Evolutionary conservation across 345 rosid genomes (phyloP), one percentile per base, ranked within the genome.

Genomic region (Eucalyptus pumila): DNA sequence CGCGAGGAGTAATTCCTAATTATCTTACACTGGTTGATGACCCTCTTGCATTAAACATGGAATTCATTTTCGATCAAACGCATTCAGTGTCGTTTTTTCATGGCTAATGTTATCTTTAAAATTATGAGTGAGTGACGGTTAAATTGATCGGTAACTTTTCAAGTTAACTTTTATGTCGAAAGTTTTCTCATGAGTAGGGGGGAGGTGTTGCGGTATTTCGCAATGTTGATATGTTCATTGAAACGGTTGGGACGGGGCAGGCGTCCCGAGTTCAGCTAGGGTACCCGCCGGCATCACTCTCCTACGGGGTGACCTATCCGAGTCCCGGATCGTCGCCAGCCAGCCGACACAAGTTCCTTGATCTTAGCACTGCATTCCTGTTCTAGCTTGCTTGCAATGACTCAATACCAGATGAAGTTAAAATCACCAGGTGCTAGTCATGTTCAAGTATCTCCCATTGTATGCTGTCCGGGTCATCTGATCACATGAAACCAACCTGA

Each of bases 31-130:
- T 52, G 58, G 1, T 52, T 52, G 58, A 52, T 52, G 58, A 65
- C 76, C 34, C 19, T 65, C 37, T 65, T 65, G 32, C 76, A 65
- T 30, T 65, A 14, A 65, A n/a, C 1, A 32, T 4, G 42, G 0
- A 32, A 14, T 9, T 34, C 10, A 32, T 69, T 69, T 69, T 34
- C 1, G 9, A 32, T 19, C 42, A 32, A 69, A 9, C 24, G 16
- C 0, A 32, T 32, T 4, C 1, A 16, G 1, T 69, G 10, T 16
- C 30, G 6, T 1, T 21, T 19, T 72, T 11, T 21, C 26, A 11
- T 11, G 8, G 8, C 23, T 3, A 72, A 37, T 11, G 42, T 72
- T 2, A 72, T 12, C 2, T 72, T 37, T 37, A 37, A 19, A 69
- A 69, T 19, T 34, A 69, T 9, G 15, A 62, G 21, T 37, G 0